Base-by-base conservation (phyloP, 352 stramenopile species). In the Stramenopiles sp. region DNA sequence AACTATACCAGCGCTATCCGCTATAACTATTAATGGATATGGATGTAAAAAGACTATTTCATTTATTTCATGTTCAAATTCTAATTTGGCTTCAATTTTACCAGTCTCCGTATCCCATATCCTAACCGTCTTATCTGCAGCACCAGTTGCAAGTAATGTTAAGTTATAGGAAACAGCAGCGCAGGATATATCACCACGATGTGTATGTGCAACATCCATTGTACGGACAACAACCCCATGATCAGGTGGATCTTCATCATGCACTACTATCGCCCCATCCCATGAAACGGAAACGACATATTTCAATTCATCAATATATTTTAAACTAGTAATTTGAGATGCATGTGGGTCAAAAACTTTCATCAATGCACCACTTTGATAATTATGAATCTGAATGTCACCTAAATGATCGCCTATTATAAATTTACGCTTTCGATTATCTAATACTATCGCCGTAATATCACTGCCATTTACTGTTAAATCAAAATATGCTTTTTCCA, bases 331-430 rank as follows among this genome's bases (percentile, higher is more conserved):
- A 33, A 94, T 88, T 80, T 94, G 88, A 63, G 84, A 84, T n/a
- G 63, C 43, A 77, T 94, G 89, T 1, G 89, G 88, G 63, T 85
- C 86, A 74, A 91, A 93, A 6, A 86, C 89, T 83, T 94, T 93
- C 89, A 94, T 93, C 31, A 90, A 85, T 27, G 85, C 86, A 23
- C 89, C 90, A 73, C 93, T 94, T 53, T 93, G 82, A 82, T 93
- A 94, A 82, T 94, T 87, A 73, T 90, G 92, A n/a, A 91, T 86
- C 23, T 90, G 83, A 33, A 93, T 87, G 63, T 87, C 86, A 30
- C 90, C 90, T 4, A 81, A 83, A 83, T 93, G 89, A 80, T 94
- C 87, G 31, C 89, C 89, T 27, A 93, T 83, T 79, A 94, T 85
- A 79, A 94, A 88, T 82, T 94, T 94, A 78, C 90, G 86, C 82